Base-by-base conservation (phyloP, 2,329 filamentous ascomycete species). In the Xylariaceae sp. region DNA sequence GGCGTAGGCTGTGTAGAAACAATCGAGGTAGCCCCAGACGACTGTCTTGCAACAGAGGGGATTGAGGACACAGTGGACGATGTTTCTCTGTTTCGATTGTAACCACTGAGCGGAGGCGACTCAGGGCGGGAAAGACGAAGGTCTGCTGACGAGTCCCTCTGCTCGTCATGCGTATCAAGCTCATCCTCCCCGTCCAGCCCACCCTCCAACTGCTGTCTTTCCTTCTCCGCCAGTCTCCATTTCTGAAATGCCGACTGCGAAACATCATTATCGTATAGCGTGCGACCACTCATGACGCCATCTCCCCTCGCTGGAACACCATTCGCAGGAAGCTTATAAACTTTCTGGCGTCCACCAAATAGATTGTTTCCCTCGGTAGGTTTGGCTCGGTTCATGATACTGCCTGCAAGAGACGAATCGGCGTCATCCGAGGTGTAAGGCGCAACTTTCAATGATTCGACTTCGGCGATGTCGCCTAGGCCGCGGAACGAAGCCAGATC, bases 311-410 rank as follows among this genome's bases (percentile, higher is more conserved):
- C 79, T 49, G 72, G 71, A 11, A 71, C 71, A 17, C 73, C 73
- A 30, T 80, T 80, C 2, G 78, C 78, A 0, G 89, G 81, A 64
- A 96, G 89, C 73, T 91, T 92, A 74, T 95, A 97, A 44, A 97
- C 88, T 76, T 97, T 97, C 73, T 97, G 94, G 50, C 94, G 86
- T 13, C 94, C 94, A 59, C 94, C 94, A 74, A 99, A 99, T 58
- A 99, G 75, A 66, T 90, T 88, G 71, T 97, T 99, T 51, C 93
- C 92, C 71, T 97, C 93, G 1, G 84, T 87, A 0, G 90, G 92
- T 66, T 92, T 88, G 6, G 88, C 80, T 55, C 94, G 83, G 67
- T 80, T 88, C 89, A 97, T 93, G n/a, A 97, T 82, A 72, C 89
- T 91, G 1, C 84, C 82, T 51, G 73, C 76, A 8, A 79, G 76